Conservation (phyloP, 1,284 basidiomycete species). For the Apiotrichum laibachii region DNA sequence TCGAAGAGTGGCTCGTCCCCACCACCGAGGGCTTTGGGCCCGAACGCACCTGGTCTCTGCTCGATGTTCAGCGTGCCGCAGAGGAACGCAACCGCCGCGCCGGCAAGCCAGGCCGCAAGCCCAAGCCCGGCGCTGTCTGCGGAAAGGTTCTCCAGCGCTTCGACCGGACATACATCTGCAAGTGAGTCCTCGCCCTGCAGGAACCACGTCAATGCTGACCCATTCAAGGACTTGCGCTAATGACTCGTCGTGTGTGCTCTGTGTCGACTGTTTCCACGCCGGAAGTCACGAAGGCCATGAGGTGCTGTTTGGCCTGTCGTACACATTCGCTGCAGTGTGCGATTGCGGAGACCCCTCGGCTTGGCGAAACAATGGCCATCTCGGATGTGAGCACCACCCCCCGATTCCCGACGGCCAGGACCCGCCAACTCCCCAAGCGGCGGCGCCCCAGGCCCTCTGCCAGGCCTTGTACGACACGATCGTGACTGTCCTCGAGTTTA, state of each 20-base stretch:
- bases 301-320: constrained; percentile 83
- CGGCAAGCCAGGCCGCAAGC: constrained; percentile 20
- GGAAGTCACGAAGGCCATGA: constrained; percentile 81
- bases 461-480: constrained; percentile 71
- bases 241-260: constrained; percentile 84
- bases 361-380: constrained; percentile 60
- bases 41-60: constrained; percentile 19
- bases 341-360: constrained; percentile 88
- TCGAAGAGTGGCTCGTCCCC: constrained; percentile 24
- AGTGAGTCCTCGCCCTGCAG: constrained; percentile 59
- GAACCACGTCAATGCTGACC: no score
- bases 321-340: constrained; percentile 85
- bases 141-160: constrained; percentile 42
- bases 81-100: constrained; percentile 21
- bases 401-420: constrained; percentile 38
- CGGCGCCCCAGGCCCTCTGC: constrained; percentile 59
- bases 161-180: constrained; percentile 85
- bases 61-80: constrained; percentile 20
- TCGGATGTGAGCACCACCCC: constrained; percentile 70
- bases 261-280: constrained; percentile 79
- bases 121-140: constrained; percentile 34
- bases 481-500: constrained; percentile 74
- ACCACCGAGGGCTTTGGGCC: constrained; percentile 17
- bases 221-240: constrained; percentile 73
- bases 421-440: constrained; percentile 31